phyloP scores from a whole-genome alignment of 2,329 filamentous ascomycete genomes.

The Purpureocillium lavendulum region DNA sequence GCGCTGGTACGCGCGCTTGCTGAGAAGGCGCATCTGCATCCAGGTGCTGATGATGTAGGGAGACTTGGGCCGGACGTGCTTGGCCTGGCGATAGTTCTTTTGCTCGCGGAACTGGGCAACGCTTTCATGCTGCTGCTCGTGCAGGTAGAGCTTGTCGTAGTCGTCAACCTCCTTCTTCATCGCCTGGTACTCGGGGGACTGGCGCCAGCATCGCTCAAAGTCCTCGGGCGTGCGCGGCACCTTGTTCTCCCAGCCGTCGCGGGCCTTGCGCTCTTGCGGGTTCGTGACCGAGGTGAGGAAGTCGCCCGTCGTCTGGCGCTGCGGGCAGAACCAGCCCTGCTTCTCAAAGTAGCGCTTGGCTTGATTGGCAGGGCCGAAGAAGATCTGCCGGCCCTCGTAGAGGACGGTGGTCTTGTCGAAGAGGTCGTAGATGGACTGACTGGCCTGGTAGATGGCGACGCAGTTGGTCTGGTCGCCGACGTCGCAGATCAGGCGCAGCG shows the following conservation, averaged over 20 bases:
- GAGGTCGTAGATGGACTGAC: slow-evolving; percentile 58
- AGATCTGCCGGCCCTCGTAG: slow-evolving; percentile 72
- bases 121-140: slow-evolving; percentile 27
- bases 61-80: slow-evolving; percentile 44
- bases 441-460: slow-evolving; percentile 67
- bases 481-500: slow-evolving; percentile 56
- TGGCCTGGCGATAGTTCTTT: slow-evolving; percentile 43
- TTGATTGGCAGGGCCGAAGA: slow-evolving; percentile 53
- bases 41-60: slow-evolving; percentile 48
- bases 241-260: slow-evolving; percentile 48
- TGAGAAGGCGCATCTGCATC: slow-evolving; percentile 45
- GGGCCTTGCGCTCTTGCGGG: slow-evolving; percentile 47
- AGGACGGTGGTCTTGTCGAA: slow-evolving; percentile 71
- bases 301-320: slow-evolving; percentile 59
- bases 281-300: slow-evolving; percentile 65
- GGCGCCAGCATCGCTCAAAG: slow-evolving; percentile 44
- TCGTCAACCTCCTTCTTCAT: slow-evolving; percentile 39
- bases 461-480: slow-evolving; percentile 52
- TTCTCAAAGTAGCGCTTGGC: slow-evolving; percentile 60
- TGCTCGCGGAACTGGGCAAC: slow-evolving; percentile 34
- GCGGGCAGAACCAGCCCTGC: slow-evolving; percentile 60
- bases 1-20: slow-evolving; percentile 40
- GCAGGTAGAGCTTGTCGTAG: slow-evolving; percentile 37
- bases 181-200: slow-evolving; percentile 33
- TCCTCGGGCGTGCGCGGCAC: slow-evolving; percentile 64